Base-by-base conservation (phyloP, 2,329 filamentous ascomycete species). In the Alternaria postmessia region DNA sequence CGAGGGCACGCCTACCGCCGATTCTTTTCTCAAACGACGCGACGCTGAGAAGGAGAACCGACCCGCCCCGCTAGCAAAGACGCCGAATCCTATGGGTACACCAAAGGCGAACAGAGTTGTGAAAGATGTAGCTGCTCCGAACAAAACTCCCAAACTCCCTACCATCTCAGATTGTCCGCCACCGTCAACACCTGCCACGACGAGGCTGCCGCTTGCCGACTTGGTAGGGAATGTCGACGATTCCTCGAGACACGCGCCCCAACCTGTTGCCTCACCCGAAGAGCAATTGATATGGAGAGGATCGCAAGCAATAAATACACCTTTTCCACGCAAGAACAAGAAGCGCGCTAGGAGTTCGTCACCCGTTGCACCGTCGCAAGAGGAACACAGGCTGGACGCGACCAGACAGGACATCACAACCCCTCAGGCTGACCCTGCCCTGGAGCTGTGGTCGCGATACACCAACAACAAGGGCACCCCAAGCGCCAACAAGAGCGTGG, bases 141-240 rank as follows among this genome's bases (percentile, higher is more conserved):
- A 66, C 26, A 64, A 68, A 46, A 76, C 72, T 0, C 74, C 76
- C 4, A 74, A 71, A 30, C 61, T 70, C 11, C 67, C 64, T 3
- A 70, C 70, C 22, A 67, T 62, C 5, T 71, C 63, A 49, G 69
- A 68, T 42, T 73, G 67, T 49, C 75, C 79, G 28, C 80, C 80
- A 16, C 87, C 87, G 3, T 86, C 86, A 41, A 89, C 87, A 14
- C 87, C 87, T 2, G 84, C 83, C 24, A 84, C 86, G 36, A 80
- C 86, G 43, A 80, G 86, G 56, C 81, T 89, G 39, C 85, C 87
- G 24, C 77, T 89, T 12, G 85, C 86, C 32, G 87, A 89, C 62
- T 78, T 89, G 32, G 86, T 89, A 46, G 86, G 86, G 63, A 87
- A 88, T 70, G 82, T 83, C 48, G 87, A 89, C 72, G 85, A 88